Evolutionary conservation across 345 rosid species (phyloP).

Genomic region (Salix dunnii): DNA sequence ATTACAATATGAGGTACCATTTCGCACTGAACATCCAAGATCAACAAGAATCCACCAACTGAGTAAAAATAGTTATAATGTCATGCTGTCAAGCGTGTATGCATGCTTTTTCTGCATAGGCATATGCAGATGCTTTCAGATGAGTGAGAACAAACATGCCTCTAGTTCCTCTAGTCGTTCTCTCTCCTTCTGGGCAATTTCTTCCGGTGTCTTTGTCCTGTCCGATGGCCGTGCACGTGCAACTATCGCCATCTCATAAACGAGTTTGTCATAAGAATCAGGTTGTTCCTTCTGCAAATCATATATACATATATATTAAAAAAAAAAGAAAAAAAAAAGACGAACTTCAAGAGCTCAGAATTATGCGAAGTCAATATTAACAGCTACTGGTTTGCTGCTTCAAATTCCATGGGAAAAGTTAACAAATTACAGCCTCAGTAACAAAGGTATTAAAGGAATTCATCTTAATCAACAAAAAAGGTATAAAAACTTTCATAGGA

Average conservation of each 20-base stretch:
- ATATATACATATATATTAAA: background rate
- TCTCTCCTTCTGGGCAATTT: conserved; percentile 88
- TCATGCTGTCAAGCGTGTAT: too few species aligned
- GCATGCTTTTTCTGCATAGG: background rate
- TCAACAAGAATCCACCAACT: background rate
- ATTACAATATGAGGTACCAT: background rate
- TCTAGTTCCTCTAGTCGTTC: conserved; percentile 73
- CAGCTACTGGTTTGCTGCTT: background rate
- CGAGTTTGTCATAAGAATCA: conserved; percentile 61
- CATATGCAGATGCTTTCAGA: background rate
- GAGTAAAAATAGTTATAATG: background rate
- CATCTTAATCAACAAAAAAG: background rate
- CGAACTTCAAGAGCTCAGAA: background rate
- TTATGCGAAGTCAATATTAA: background rate
- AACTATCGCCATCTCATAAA: conserved; percentile 55
- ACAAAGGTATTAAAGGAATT: background rate
- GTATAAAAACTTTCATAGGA: background rate
- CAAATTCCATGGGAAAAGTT: background rate
- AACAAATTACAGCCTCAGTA: background rate
- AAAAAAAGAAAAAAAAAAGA: background rate
- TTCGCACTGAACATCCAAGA: background rate
- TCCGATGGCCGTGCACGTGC: conserved; percentile 80
- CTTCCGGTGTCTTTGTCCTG: conserved; percentile 87
- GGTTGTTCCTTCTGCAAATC: conserved; percentile 36
- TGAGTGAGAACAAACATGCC: conserved; percentile 41